Evolutionary conservation across 257 asterid genomes (phyloP), one percentile per base, ranked within the genome.

Genomic region (Penstemon davidsonii): DNA sequence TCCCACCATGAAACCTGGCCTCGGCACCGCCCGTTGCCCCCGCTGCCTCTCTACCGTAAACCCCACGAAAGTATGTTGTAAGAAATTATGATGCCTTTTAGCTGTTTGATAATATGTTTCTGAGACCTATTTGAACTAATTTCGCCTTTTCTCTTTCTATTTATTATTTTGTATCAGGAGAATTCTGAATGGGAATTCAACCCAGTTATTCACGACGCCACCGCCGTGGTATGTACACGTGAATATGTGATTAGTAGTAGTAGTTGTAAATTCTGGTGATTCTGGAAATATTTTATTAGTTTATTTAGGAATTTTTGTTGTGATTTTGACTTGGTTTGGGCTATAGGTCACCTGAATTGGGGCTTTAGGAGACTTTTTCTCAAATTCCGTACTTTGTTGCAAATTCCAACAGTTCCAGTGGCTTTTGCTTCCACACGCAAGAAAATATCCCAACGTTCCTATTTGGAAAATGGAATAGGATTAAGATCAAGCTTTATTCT

Each of bases 1-100:
- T 70, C 95, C 95, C 43, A 87, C 96, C 72, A 85, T 87, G 66
- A 83, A 82, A 66, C 90, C 97, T 5, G 96, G 96, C 78, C 89
- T 88, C 37, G 95, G 96, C 59, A 75, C 89, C 11, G 83, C 92
- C 54, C 88, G 95, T 25, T 90, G 95, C 81, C 97, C 96, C 25
- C 95, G 95, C 18, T 88, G 95, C 60, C 84, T 90, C 51, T 90
- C 95, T 58, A 92, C 80, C 57, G 58, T 89, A 59, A 83, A 76
- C 74, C 74, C 82, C 10, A 19, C 81, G 55, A 60, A 76, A 3
- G 92, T 83, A 76, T 9, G 72, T 42, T 18, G 9, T n/a, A 13
- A 18, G 2, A 13, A 10, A 11, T 3, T 18, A 11, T 44, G 50
- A 25, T 25, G 33, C 33, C 40, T 36, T 13, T 69, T 66, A 51